A percentile compares a stretch with the other conserved stretches of the same genome.
Conservation (phyloP, 176 grass and related monocot species). For the Oryza glaberrima region DNA sequence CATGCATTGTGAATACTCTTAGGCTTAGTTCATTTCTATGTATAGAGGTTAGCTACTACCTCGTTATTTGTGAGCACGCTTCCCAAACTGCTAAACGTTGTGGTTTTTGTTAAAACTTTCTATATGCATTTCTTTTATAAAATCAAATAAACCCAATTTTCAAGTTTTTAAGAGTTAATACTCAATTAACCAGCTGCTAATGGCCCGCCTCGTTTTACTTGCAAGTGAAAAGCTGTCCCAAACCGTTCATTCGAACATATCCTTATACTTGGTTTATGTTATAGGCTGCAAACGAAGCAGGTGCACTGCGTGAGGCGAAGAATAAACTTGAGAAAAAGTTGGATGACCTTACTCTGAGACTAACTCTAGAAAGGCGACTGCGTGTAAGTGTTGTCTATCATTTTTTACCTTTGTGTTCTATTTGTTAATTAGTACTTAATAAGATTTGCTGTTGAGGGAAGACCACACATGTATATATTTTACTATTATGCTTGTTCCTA, state of each 20-base stretch:
- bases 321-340: slow-evolving; percentile 96
- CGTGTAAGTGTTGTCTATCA: slow-evolving; percentile 52
- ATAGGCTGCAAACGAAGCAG: slow-evolving; percentile 96
- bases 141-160: no score
- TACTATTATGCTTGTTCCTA: slow-evolving; percentile 25
- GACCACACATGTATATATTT: background rate
- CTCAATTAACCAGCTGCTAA: no score
- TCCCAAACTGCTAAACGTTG: no score
- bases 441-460: background rate
- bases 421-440: slow-evolving; percentile 12
- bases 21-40: background rate
- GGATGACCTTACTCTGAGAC: slow-evolving; percentile 90
- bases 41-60: no score
- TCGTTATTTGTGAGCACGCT: no score
- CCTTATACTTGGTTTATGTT: slow-evolving; percentile 23
- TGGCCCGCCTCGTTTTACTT: no score
- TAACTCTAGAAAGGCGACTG: slow-evolving; percentile 80
- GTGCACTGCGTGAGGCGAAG: slow-evolving; percentile 92
- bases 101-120: no score
- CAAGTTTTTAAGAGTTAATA: no score
- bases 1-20: slow-evolving; percentile 32
- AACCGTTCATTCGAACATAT: no score
- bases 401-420: slow-evolving; percentile 6
- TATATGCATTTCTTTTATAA: no score
- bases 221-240: no score